Conservation (phyloP, 805 yeast species). For the Wickerhamomyces kurtzmanii region DNA sequence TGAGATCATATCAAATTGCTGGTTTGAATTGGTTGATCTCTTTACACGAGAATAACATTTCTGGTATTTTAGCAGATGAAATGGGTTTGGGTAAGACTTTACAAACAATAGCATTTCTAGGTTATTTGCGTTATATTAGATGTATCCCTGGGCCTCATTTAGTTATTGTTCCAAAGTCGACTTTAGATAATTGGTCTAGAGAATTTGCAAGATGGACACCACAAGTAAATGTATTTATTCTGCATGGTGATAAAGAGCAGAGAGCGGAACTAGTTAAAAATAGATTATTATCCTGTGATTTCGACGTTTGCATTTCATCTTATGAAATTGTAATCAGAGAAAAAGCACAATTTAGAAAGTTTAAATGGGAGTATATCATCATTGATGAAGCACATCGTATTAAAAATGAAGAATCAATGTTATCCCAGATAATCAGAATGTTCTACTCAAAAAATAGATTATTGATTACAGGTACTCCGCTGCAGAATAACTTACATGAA, state of each 20-base stretch:
- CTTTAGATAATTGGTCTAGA: conserved; percentile 73
- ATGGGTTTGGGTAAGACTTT: conserved; percentile 82
- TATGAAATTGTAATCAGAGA: conserved; percentile 74
- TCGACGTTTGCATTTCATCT: conserved; percentile 64
- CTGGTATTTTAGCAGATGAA: conserved; percentile 78
- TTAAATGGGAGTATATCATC: conserved; percentile 68
- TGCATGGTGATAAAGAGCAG: conserved; percentile 69
- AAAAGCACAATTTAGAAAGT: conserved; percentile 54
- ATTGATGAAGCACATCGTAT: conserved; percentile 82
- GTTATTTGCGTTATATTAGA: conserved; percentile 56
- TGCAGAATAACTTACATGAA: conserved; percentile 73
- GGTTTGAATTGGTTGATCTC: conserved; percentile 75
- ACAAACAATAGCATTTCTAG: conserved; percentile 70
- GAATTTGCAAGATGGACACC: conserved; percentile 78
- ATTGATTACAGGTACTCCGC: conserved; percentile 74
- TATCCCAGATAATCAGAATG: conserved; percentile 67
- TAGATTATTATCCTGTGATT: conserved; percentile 45
- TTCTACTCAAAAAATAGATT: conserved; percentile 63
- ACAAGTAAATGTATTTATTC: conserved; percentile 56
- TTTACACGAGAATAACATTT: conserved; percentile 53
- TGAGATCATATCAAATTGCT: conserved; percentile 71
- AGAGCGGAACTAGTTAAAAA: conserved; percentile 44
- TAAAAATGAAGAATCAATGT: conserved; percentile 63
- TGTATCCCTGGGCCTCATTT: conserved; percentile 62
- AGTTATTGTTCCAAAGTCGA: conserved; percentile 72